Evolutionary conservation across 2,329 filamentous ascomycete genomes (phyloP), one percentile per base, ranked within the genome.

Genomic region (Diaporthe vaccinii): DNA sequence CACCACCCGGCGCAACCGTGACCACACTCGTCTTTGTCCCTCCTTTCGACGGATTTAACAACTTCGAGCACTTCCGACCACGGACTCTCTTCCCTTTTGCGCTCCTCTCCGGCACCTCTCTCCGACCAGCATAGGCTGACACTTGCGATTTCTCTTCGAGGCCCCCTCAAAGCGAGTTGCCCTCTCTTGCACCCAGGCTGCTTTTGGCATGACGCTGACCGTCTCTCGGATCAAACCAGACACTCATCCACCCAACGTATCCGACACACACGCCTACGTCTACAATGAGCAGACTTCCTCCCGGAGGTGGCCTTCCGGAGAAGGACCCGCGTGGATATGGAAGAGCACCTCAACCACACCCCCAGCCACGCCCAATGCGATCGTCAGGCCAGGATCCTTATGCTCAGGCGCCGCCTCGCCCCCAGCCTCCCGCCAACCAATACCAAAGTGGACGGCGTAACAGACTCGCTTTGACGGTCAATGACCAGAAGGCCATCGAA

Each of bases 371-470:
- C 51, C 72, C 74, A 12, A 73, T 59, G 39, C 71, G 65, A 25
- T 44, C 62, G 6, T 62, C 72, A n/a, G 69, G 59, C 25, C 70
- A 69, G 41, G 74, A 74, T 41, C 65, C 72, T 7, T 76, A 74
- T 46, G 68, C 62, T 20, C 74, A 74, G 65, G 17, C 70, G 15
- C 74, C 31, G 31, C 72, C 74, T 58, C 74, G 68, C 28, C 57
- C 74, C 2, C 62, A 72, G 39, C 46, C 70, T 3, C 36, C 22
- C n/a, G 61, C n/a, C n/a, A 49, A 59, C 41, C 69, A 25, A 31
- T 9, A 22, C 2, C 41, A 17, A 46, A 46, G 15, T 22, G 39
- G n/a, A 7, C 61, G 14, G 46, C 31, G 46, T 3, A 68, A 68
- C 49, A 68, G 22, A 28, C 62, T 68, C 22, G 3, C 22, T n/a